Evolutionary conservation across 495 filamentous ascomycete genomes (phyloP).

Genomic region (Rusavskia elegans): DNA sequence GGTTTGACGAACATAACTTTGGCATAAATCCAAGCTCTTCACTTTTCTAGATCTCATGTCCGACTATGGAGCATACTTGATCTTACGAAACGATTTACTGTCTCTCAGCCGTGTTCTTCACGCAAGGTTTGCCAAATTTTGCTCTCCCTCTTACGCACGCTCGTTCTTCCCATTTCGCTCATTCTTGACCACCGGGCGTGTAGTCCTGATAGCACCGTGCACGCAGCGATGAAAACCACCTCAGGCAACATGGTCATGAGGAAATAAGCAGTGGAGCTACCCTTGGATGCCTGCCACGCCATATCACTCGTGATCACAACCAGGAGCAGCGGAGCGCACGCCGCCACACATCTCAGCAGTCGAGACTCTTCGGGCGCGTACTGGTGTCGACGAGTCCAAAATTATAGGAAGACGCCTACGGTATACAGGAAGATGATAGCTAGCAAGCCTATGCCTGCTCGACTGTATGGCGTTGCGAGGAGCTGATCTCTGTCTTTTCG

Average conservation of each 20-base stretch:
- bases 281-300: not conserved
- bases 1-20: too few species aligned
- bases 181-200: not conserved
- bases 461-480: conserved; percentile 11
- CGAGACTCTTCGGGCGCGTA: not conserved
- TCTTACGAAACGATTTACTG: too few species aligned
- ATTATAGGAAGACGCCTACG: conserved; percentile 6
- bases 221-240: not conserved
- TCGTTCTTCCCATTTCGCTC: not conserved
- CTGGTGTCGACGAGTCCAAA: conserved; percentile 3
- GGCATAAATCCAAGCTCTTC: too few species aligned
- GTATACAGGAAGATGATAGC: conserved; percentile 17
- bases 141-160: not conserved
- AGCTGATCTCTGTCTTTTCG: conserved; percentile 6
- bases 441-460: conserved; percentile 10
- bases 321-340: not conserved
- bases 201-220: not conserved
- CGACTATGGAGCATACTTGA: too few species aligned
- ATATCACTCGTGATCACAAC: not conserved
- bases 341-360: not conserved
- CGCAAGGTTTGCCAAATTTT: too few species aligned
- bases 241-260: not conserved
- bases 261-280: not conserved
- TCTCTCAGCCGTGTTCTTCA: too few species aligned
- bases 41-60: too few species aligned